phyloP scores from a whole-genome alignment of 768 basidiomycete species.

The Leccinum subtestaceum region DNA sequence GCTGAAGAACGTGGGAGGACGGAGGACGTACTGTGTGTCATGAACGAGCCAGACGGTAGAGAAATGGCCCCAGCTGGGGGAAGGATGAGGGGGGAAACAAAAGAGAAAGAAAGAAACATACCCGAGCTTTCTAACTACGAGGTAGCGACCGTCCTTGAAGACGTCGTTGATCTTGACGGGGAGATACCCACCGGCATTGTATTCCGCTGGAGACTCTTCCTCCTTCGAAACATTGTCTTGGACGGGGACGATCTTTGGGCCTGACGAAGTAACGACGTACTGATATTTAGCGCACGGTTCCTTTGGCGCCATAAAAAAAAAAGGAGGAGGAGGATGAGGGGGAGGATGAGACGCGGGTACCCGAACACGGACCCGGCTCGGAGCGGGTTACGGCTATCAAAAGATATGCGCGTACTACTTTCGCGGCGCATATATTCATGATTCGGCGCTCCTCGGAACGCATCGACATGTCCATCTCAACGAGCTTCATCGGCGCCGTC shows the following conservation, averaged over 20 bases:
- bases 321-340: background rate
- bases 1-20: slow-evolving; percentile 2
- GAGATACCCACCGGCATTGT: slow-evolving; percentile 79
- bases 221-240: slow-evolving; percentile 65
- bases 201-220: slow-evolving; percentile 82
- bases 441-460: background rate
- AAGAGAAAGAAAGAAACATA: slow-evolving; percentile 30
- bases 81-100: slow-evolving; percentile 5
- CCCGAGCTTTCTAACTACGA: slow-evolving; percentile 88
- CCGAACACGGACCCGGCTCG: slow-evolving; percentile 24
- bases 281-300: slow-evolving; percentile 69
- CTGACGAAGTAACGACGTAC: slow-evolving; percentile 65
- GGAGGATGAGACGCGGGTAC: background rate
- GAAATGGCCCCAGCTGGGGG: slow-evolving; percentile 86
- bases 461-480: slow-evolving; percentile 17
- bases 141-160: slow-evolving; percentile 83
- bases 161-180: slow-evolving; percentile 77
- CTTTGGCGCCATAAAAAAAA: slow-evolving; percentile 57
- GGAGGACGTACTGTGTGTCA: slow-evolving; percentile 60
- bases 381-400: slow-evolving; percentile 11
- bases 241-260: slow-evolving; percentile 70
- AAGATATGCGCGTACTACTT: background rate
- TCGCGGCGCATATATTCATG: background rate
- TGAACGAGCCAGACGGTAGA: slow-evolving; percentile 92
- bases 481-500: slow-evolving; percentile 73